Percentiles rank a stretch among this genome's conserved stretches.
Conservation (phyloP, 2,329 filamentous ascomycete species). For the Penicillium polonicum region DNA sequence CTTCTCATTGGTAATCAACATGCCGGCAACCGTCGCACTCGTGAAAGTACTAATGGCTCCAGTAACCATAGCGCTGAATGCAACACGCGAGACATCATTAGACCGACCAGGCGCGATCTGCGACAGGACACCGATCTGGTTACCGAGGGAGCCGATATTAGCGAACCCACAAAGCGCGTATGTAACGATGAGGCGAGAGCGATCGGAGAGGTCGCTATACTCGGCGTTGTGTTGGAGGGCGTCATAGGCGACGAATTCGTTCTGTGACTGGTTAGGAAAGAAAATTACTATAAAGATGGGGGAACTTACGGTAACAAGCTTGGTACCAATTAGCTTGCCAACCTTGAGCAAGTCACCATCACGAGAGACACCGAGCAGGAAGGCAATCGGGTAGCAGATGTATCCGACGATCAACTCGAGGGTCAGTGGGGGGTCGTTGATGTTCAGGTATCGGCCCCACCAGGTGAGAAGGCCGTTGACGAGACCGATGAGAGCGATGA, state of each 20-base stretch:
- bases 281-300: background rate
- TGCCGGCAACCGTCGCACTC: slow-evolving; percentile 72
- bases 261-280: slow-evolving; percentile 43
- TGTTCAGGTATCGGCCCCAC: slow-evolving; percentile 78
- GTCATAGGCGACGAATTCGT: slow-evolving; percentile 75
- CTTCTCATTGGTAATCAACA: slow-evolving; percentile 62
- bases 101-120: slow-evolving; percentile 74
- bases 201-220: slow-evolving; percentile 62
- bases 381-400: slow-evolving; percentile 73
- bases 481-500: slow-evolving; percentile 73
- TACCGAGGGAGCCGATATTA: slow-evolving; percentile 83
- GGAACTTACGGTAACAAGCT: slow-evolving; percentile 68
- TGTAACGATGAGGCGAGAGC: slow-evolving; percentile 77
- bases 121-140: slow-evolving; percentile 82
- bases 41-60: slow-evolving; percentile 78
- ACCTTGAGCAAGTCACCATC: slow-evolving; percentile 66
- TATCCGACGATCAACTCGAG: slow-evolving; percentile 76
- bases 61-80: slow-evolving; percentile 72
- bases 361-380: slow-evolving; percentile 75
- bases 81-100: slow-evolving; percentile 73
- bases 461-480: slow-evolving; percentile 75
- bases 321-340: slow-evolving; percentile 75
- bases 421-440: slow-evolving; percentile 67
- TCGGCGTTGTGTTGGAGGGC: slow-evolving; percentile 52
- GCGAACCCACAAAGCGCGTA: slow-evolving; percentile 81